Conservation (phyloP, 768 basidiomycete species). For the Mycena polygramma region DNA sequence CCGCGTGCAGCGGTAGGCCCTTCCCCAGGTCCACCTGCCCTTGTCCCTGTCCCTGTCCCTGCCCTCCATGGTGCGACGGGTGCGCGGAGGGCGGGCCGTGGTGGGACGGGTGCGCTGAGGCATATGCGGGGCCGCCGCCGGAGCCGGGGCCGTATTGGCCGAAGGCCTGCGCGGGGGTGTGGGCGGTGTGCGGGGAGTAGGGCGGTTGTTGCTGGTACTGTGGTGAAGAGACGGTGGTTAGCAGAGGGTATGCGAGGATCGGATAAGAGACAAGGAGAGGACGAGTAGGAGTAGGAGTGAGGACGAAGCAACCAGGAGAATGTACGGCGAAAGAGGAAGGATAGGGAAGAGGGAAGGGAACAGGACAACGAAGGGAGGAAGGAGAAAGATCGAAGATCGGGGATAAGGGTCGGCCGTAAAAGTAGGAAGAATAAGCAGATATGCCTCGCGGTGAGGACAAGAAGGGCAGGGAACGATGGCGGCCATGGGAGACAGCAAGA, state of each 20-base stretch:
- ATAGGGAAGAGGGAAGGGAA: no score
- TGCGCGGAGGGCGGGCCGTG: neutral
- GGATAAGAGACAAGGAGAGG: neutral
- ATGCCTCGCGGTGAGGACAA: no score
- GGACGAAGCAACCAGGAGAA: neutral
- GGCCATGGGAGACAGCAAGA: no score
- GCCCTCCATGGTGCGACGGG: neutral
- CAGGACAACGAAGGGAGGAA: no score
- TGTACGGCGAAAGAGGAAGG: no score
- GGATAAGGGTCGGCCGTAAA: no score
- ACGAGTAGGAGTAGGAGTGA: neutral
- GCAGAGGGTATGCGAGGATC: neutral
- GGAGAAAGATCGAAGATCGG: no score
- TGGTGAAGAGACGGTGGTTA: neutral
- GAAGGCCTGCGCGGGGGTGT: neutral
- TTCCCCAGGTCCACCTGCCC: conserved; percentile 76
- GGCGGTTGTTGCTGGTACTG: neutral
- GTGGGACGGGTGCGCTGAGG: neutral
- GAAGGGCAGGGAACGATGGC: no score
- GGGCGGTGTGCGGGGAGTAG: conserved; percentile 1
- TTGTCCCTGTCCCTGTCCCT: neutral
- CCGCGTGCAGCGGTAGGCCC: conserved; percentile 87
- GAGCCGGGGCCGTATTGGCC: neutral
- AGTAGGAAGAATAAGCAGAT: no score
- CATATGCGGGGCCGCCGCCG: neutral